Conservation (phyloP, 345 rosid genomes). For the Ceriops tagal region DNA sequence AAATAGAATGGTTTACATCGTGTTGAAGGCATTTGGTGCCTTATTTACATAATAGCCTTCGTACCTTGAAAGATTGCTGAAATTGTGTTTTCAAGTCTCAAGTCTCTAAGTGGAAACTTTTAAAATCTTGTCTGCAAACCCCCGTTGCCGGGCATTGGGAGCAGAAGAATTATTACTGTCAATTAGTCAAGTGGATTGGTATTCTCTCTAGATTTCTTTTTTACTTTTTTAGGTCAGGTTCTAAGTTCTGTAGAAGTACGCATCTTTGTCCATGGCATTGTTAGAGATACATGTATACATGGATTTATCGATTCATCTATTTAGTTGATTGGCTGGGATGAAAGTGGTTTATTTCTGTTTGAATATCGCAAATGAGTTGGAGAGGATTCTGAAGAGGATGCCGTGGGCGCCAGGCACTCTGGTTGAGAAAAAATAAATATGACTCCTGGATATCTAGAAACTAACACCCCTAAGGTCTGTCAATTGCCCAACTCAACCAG, state of each 20-base stretch:
- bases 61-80: not conserved
- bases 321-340: not conserved
- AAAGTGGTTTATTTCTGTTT: not conserved
- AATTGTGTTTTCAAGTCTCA: not conserved
- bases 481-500: constrained; percentile 29
- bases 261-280: not conserved
- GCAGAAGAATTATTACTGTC: not conserved
- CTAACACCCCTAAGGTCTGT: constrained; percentile 25
- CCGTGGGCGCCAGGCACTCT: constrained; percentile 41
- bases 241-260: not conserved
- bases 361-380: constrained; percentile 62
- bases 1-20: not conserved
- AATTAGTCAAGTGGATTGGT: too few species aligned
- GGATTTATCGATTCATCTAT: not conserved
- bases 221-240: too few species aligned
- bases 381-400: constrained; percentile 88
- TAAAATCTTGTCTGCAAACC: not conserved
- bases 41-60: not conserved
- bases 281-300: not conserved
- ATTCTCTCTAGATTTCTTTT: not conserved
- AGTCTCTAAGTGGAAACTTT: not conserved
- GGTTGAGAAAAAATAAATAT: constrained; percentile 22
- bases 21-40: not conserved
- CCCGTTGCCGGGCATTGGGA: not conserved
- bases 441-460: constrained; percentile 48